These are phyloP conservation scores for Murraya paniculata DNA, from an alignment of 345 rosid species.

Conservation along the genomic window DNA sequence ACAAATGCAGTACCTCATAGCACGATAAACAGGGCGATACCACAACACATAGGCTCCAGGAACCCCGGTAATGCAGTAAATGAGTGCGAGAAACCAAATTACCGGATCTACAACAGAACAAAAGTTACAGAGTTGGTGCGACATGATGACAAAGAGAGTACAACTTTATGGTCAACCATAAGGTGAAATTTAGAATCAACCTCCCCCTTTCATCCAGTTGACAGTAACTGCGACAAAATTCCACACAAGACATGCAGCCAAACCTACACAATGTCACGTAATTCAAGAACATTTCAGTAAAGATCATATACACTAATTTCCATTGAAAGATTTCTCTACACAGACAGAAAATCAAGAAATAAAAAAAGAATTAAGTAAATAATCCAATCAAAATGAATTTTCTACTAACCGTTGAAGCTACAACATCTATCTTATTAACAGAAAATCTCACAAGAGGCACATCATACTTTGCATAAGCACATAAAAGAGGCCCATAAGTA, in stretches of 20 bases:
- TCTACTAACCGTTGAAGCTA: not conserved
- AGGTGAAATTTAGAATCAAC: conserved; percentile 33
- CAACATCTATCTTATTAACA: not conserved
- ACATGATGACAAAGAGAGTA: conserved; percentile 6
- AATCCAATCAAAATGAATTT: not conserved
- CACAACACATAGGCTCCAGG: conserved; percentile 89
- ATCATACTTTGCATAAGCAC: not conserved
- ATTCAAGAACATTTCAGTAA: conserved; percentile 7
- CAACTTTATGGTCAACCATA: not conserved
- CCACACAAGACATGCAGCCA: conserved; percentile 76
- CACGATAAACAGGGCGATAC: conserved; percentile 97
- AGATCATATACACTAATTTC: conserved; percentile 2
- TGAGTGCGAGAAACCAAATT: conserved; percentile 94
- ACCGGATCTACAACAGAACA: conserved; percentile 55
- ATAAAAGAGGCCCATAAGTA: not conserved
- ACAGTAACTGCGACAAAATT: conserved; percentile 80
- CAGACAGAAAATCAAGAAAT: not conserved
- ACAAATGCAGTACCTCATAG: conserved; percentile 66
- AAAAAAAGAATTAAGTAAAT: too few species aligned
- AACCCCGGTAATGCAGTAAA: conserved; percentile 81
- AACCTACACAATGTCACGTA: conserved; percentile 46
- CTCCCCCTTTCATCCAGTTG: conserved; percentile 94
- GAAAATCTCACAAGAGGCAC: not conserved
- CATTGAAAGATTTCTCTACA: not conserved
- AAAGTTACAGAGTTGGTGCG: conserved; percentile 15